Evolutionary conservation across 805 yeast species (phyloP).

Genomic region (Jamesozyma gamospora): DNA sequence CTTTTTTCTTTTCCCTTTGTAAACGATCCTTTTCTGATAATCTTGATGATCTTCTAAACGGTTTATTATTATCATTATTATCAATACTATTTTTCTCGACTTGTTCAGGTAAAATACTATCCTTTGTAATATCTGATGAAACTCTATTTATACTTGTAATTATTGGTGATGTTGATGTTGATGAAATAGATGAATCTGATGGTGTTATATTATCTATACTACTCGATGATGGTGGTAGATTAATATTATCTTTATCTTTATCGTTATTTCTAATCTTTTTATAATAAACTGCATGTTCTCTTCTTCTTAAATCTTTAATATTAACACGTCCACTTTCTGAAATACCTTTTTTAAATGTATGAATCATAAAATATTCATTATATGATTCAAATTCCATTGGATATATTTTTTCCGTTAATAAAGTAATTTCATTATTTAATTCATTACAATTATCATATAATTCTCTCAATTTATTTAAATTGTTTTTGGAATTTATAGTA

Average conservation of each 20-base stretch:
- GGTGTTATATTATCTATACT: neutral
- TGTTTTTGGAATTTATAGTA: neutral
- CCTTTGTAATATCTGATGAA: conserved; percentile 1
- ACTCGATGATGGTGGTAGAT: conserved; percentile 5
- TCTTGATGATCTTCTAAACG: conserved; percentile 9
- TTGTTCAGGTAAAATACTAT: neutral
- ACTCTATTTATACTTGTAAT: neutral
- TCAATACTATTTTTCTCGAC: neutral
- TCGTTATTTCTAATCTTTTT: conserved; percentile 13
- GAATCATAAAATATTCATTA: conserved; percentile 20
- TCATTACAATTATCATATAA: conserved; percentile 5
- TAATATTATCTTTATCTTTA: neutral
- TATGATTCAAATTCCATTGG: conserved; percentile 30
- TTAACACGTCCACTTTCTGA: conserved; percentile 28
- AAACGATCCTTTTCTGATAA: conserved; percentile 5
- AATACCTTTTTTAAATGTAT: conserved; percentile 23
- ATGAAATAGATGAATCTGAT: neutral
- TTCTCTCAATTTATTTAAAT: conserved; percentile 3
- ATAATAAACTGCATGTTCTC: conserved; percentile 21
- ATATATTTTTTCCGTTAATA: conserved; percentile 9
- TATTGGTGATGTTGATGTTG: neutral
- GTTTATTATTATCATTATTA: no score
- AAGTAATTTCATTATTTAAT: conserved; percentile 7
- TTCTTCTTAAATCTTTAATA: conserved; percentile 19
- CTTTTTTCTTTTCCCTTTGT: conserved; percentile 3